These are phyloP conservation scores for Magnolia changhungtana DNA, from an alignment of 164 flowering plant genomes.

Conservation along the genomic window DNA sequence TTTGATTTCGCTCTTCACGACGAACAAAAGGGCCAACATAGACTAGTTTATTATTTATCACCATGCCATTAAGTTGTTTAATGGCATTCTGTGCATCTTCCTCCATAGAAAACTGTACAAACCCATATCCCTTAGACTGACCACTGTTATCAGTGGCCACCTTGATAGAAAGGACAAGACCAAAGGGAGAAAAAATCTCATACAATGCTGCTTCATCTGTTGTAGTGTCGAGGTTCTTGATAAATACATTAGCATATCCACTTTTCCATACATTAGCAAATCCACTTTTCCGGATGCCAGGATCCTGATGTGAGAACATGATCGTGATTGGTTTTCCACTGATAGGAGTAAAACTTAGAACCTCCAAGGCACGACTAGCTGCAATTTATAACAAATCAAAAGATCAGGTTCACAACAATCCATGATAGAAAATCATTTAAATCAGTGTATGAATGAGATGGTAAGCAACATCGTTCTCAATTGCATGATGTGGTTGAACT, in stretches of 20 bases:
- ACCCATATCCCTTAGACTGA: conserved; percentile 70
- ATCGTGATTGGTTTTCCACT: conserved; percentile 75
- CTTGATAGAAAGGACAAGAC: conserved; percentile 73
- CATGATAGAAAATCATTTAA: background rate
- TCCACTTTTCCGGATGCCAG: conserved; percentile 67
- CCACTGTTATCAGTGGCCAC: conserved; percentile 60
- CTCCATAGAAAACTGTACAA: conserved; percentile 69
- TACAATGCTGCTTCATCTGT: conserved; percentile 63
- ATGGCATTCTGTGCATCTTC: conserved; percentile 66
- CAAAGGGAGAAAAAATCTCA: conserved; percentile 65
- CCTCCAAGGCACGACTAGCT: conserved; percentile 65
- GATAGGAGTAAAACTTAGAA: conserved; percentile 59
- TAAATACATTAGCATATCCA: conserved; percentile 69
- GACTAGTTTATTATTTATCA: conserved; percentile 63
- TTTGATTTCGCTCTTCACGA: conserved; percentile 44
- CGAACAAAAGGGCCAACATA: conserved; percentile 72
- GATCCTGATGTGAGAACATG: conserved; percentile 71
- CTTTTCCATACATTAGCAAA: conserved; percentile 68
- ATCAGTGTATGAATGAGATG: background rate
- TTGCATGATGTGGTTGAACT: too few relatives aligned
- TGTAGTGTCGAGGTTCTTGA: conserved; percentile 68
- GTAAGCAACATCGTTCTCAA: too few relatives aligned
- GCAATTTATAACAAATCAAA: conserved; percentile 16
- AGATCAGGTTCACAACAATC: background rate
- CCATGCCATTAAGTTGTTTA: conserved; percentile 59